phyloP scores from a whole-genome alignment of 306 rosid species.

The Dryas drummondii region DNA sequence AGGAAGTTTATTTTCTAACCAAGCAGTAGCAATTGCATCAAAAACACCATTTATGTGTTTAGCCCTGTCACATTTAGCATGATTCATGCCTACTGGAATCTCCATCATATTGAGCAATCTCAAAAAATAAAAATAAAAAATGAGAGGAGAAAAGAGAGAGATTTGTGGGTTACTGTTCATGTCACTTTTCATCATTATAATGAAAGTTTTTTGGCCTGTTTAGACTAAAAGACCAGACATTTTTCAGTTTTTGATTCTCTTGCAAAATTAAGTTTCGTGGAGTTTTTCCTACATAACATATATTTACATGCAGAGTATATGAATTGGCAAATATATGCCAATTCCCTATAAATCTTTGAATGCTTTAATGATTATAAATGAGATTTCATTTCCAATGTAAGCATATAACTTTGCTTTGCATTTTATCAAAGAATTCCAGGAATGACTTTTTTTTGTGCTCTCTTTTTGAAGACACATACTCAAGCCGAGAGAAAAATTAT shows the following conservation, averaged over 20 bases:
- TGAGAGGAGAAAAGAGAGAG: background rate
- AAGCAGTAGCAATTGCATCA: too few relatives aligned
- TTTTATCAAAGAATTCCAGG: background rate
- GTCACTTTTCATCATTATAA: background rate
- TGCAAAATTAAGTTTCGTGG: background rate
- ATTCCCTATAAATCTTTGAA: background rate
- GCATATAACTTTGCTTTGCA: background rate
- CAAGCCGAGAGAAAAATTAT: slow-evolving; percentile 69
- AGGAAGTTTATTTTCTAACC: too few relatives aligned
- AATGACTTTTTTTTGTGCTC: background rate
- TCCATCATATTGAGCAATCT: background rate
- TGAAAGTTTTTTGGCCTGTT: background rate
- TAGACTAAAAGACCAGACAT: background rate
- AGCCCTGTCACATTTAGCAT: background rate
- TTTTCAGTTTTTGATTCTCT: background rate
- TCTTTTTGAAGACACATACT: slow-evolving; percentile 55
- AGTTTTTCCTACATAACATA: background rate
- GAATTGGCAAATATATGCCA: background rate
- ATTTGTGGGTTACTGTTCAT: background rate
- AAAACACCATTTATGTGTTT: background rate
- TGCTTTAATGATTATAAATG: background rate
- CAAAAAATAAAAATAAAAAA: background rate
- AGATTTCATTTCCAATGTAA: background rate
- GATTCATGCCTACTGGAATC: background rate
- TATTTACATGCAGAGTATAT: background rate